Percentiles rank a stretch among this genome's conserved stretches.
These are phyloP conservation scores for Metschnikowia matae DNA, from an alignment of 805 yeast species.

Conservation along the genomic window DNA sequence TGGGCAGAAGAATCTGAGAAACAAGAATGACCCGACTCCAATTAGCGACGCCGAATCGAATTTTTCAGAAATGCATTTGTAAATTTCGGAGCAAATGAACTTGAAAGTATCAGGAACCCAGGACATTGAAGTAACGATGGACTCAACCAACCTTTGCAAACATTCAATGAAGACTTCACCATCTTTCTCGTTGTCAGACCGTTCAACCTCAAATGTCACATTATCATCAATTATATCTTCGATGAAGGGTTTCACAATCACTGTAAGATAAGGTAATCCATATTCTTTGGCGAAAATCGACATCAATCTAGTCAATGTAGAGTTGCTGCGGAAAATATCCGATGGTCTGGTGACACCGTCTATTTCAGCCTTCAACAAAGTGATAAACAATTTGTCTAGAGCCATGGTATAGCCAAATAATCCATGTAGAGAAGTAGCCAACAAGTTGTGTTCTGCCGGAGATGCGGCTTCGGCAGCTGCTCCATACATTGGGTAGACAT, in stretches of 20 bases:
- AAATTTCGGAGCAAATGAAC: conserved; percentile 64
- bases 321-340: conserved; percentile 75
- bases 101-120: conserved; percentile 68
- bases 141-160: conserved; percentile 52
- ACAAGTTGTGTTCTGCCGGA: conserved; percentile 61
- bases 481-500: conserved; percentile 42
- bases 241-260: conserved; percentile 54
- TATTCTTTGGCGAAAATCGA: conserved; percentile 66
- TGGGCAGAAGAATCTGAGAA: conserved; percentile 78
- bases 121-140: conserved; percentile 52
- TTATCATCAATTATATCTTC: conserved; percentile 45
- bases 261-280: conserved; percentile 55
- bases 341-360: conserved; percentile 54
- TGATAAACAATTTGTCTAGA: conserved; percentile 45
- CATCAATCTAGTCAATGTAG: conserved; percentile 74
- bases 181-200: conserved; percentile 31
- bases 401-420: conserved; percentile 41
- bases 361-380: conserved; percentile 61
- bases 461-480: conserved; percentile 62
- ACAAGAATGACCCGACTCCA: conserved; percentile 84
- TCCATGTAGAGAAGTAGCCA: conserved; percentile 61
- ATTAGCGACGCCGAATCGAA: conserved; percentile 57
- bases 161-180: conserved; percentile 52
- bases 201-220: conserved; percentile 64
- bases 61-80: conserved; percentile 50